These are phyloP conservation scores for Ceratocystis huliohia DNA, from an alignment of 2,329 filamentous ascomycete genomes.

Conservation along the genomic window DNA sequence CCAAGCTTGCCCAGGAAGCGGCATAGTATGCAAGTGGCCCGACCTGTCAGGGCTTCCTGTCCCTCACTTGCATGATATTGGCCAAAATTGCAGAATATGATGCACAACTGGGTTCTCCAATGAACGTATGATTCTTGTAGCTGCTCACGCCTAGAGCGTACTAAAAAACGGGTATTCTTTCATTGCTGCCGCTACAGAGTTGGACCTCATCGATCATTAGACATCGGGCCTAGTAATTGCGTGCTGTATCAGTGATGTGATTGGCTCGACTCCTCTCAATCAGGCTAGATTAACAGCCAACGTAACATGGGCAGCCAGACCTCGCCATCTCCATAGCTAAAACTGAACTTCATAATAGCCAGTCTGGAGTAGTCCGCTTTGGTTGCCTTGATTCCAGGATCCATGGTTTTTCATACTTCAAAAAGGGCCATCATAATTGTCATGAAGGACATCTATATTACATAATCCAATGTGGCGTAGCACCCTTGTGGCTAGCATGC, in stretches of 20 bases:
- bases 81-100: neutral
- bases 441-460: no score
- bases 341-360: no score
- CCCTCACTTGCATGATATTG: slow-evolving; percentile 21
- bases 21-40: neutral
- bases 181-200: neutral
- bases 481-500: neutral
- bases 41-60: slow-evolving; percentile 8
- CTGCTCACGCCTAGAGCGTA: neutral
- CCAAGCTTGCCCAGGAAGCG: neutral
- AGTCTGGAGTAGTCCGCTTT: no score
- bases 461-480: no score
- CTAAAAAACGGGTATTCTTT: no score
- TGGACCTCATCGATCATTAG: neutral
- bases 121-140: neutral
- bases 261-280: slow-evolving; percentile 25
- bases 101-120: neutral
- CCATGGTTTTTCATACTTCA: neutral
- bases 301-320: neutral
- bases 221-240: slow-evolving; percentile 24
- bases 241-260: slow-evolving; percentile 26
- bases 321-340: no score
- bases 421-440: neutral
- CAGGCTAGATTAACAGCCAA: slow-evolving; percentile 24
- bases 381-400: no score